These are phyloP conservation scores for Camelina laxa DNA, from an alignment of 345 rosid genomes.

Conservation along the genomic window DNA sequence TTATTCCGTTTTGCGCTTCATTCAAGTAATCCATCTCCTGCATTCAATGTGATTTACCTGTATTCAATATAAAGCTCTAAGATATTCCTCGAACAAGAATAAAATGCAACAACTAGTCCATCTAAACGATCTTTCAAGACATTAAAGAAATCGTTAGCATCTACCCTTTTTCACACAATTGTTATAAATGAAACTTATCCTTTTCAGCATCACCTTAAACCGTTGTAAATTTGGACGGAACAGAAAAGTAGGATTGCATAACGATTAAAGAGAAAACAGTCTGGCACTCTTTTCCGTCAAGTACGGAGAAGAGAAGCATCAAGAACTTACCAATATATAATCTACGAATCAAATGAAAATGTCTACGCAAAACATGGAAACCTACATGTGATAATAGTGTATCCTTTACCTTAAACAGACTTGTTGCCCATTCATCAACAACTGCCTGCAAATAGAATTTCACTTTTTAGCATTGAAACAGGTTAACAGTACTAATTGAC, in stretches of 20 bases:
- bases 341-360: background rate
- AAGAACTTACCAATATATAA: conserved; percentile 1
- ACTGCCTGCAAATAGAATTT: conserved; percentile 68
- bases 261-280: conserved; percentile 19
- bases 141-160: background rate
- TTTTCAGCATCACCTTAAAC: conserved; percentile 4
- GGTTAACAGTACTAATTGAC: conserved; percentile 3
- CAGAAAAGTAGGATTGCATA: conserved; percentile 20
- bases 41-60: conserved; percentile 99
- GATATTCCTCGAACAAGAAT: conserved; percentile 57
- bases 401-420: conserved; percentile 79
- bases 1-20: conserved; percentile 88
- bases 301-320: conserved; percentile 16
- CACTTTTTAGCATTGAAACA: conserved; percentile 34
- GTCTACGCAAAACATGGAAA: conserved; percentile 26
- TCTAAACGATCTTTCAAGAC: conserved; percentile 19
- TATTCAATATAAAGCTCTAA: conserved; percentile 96
- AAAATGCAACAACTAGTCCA: conserved; percentile 34
- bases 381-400: conserved; percentile 15
- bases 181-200: background rate
- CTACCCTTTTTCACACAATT: background rate
- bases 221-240: background rate
- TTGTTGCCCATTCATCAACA: conserved; percentile 96
- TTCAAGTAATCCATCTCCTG: conserved; percentile 98
- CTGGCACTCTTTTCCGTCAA: conserved; percentile 14